These are phyloP conservation scores for Diplosphaera chodatii DNA, from an alignment of 139 green algal species.

Conservation along the genomic window DNA sequence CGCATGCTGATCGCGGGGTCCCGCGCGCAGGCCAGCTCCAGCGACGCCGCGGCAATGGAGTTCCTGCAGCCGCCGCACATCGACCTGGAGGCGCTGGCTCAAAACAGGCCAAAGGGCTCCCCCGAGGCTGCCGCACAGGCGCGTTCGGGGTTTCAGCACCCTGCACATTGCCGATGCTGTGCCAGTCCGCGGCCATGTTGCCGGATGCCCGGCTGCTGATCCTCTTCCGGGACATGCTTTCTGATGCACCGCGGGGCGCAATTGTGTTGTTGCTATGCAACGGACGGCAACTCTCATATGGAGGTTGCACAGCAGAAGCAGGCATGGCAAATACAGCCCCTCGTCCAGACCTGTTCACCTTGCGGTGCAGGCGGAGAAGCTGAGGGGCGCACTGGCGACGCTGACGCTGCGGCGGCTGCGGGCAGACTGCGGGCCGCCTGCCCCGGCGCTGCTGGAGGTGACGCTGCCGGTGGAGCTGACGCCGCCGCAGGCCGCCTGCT, in stretches of 20 bases:
- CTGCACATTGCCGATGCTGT: no score
- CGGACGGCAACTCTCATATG: no score
- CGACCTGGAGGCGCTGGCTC: constrained; percentile 18
- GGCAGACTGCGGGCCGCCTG: constrained; percentile 3
- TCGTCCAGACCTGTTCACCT: no score
- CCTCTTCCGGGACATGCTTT: no score
- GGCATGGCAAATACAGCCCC: no score
- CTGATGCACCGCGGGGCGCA: no score
- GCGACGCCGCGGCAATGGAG: constrained; percentile 12
- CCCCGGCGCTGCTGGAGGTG: constrained; percentile 15
- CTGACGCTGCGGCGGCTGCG: constrained; percentile 13
- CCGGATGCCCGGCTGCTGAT: no score
- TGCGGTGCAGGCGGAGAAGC: background rate
- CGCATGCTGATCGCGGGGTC: constrained; percentile 38
- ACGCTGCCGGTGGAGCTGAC: constrained; percentile 42
- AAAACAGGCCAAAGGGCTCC: background rate
- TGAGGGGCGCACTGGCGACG: background rate
- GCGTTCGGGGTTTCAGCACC: constrained; percentile 16
- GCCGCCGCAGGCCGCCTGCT: constrained; percentile 37
- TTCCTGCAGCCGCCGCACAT: constrained; percentile 33
- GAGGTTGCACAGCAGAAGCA: no score
- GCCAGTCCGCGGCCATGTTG: no score
- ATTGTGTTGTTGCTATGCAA: no score
- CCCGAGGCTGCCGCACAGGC: background rate
- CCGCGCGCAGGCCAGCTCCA: constrained; percentile 10